Base-by-base conservation (phyloP, 345 rosid species). In the Acer yangbiense region DNA sequence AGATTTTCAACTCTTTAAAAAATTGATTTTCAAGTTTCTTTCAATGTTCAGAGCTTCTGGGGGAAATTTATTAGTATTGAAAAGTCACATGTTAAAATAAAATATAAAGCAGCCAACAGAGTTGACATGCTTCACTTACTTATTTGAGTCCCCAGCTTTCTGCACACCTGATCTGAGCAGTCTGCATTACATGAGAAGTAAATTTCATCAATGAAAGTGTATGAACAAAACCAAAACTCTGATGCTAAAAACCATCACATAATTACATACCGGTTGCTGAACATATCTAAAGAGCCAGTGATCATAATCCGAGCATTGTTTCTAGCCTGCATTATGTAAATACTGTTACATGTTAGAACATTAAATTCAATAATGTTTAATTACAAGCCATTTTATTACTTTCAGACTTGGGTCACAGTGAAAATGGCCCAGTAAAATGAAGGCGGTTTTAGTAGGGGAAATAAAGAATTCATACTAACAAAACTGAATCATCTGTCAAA, bases 221-320 rank as follows among this genome's bases (percentile, higher is more conserved):
- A 66, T 52, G 62, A 69, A 64, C 2, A 27, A 9, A 1, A 50
- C 7, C 6, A 12, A 57, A 71, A 69, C 27, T 60, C 48, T 29
- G 58, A 25, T 44, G 68, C 27, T 60, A 55, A 4, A 73, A 76
- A 78, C 46, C 65, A 75, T 63, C 54, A 76, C 46, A 78, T 65
- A 74, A 1, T 75, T 76, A 46, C 85, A 71, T 81, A 88, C 89
- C 86, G 76, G 81, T 91, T 83, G 72, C 91, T 80, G 77, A 88
- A 85, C 88, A 91, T 73, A 82, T 84, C 91, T 72, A 91, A 77
- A 60, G 92, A 91, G 77, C 91, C 94, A 14, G 91, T 63, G 57
- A 92, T 84, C 88, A 85, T 85, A 78, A 89, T 84, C 78, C 92
- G 86, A 78, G 94, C 97, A 84, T 90, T 92, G 88, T 90, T 92